Evolutionary conservation across 495 filamentous ascomycete species (phyloP).

Genomic region (Cryomyces minteri): DNA sequence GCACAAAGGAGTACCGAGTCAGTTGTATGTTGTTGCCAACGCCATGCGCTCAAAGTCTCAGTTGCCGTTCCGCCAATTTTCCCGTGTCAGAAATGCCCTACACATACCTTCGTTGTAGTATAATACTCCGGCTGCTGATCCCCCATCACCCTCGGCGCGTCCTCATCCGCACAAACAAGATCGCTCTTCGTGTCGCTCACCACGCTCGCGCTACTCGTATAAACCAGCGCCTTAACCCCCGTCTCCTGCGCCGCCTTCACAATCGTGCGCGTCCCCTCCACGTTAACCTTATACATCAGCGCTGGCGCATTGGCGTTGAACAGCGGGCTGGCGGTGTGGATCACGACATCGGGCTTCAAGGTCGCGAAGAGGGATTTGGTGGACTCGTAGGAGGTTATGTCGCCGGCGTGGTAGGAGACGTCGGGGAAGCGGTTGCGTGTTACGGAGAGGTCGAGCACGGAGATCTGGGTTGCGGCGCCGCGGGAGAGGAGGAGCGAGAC

Average conservation of each 20-base stretch:
- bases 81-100: too few species aligned
- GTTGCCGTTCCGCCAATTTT: too few species aligned
- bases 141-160: conserved; percentile 60
- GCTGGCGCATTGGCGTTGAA: conserved; percentile 20
- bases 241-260: conserved; percentile 56
- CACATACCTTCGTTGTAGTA: conserved; percentile 28
- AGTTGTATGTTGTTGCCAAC: too few species aligned
- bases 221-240: conserved; percentile 80
- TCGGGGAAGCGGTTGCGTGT: conserved; percentile 52
- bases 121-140: conserved; percentile 72
- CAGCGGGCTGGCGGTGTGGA: conserved; percentile 58
- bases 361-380: conserved; percentile 47
- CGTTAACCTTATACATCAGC: conserved; percentile 72
- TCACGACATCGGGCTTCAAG: conserved; percentile 69
- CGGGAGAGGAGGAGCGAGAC: conserved; percentile 26
- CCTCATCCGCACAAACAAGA: conserved; percentile 78
- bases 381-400: conserved; percentile 58
- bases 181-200: conserved; percentile 66
- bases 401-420: conserved; percentile 64
- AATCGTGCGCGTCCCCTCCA: conserved; percentile 67
- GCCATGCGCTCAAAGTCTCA: too few species aligned
- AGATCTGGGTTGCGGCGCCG: conserved; percentile 37
- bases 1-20: too few species aligned
- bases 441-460: conserved; percentile 75
- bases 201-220: conserved; percentile 81